Evolutionary conservation across 257 asterid species (phyloP), one percentile per base, ranked within the genome.

Genomic region (Nicotiana otophora): DNA sequence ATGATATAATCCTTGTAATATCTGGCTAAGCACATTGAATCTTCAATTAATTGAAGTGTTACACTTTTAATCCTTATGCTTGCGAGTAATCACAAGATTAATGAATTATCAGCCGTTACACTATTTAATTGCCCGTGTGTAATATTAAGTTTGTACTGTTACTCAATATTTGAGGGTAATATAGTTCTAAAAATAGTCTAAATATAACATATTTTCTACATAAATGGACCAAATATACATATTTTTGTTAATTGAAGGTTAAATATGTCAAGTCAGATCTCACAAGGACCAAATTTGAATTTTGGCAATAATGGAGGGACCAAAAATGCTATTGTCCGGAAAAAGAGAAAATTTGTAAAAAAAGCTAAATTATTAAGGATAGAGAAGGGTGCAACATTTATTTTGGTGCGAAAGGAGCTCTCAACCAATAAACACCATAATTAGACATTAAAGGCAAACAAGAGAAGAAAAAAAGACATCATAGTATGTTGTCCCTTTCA

Each of bases 321-420:
- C 14, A 72, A 72, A 68, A 23, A 72, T 46, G 39, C 36, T 6
- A 46, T 72, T 72, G 14, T 72, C n/a, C 34, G 20, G 23, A 70
- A 14, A 39, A 9, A 16, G 16, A 14, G 1, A 5, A 2, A 39
- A 3, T 36, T 0, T 60, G 23, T 78, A 34, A 46, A 20, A 34
- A 79, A 61, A 14, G 10, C 15, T n/a, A 34, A 58, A 78, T 0
- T 33, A 57, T 11, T 39, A 42, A 55, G 12, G 16, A 62, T n/a
- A 39, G 28, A 39, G 55, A 79, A 79, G 61, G 74, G 82, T 61
- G 55, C 70, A 66, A 81, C 77, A 81, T 68, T 63, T 28, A 81
- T 81, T 81, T 46, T 66, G 78, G 83, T 64, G 78, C 78, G 17
- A 53, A 81, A 51, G 31, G 28, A 64, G 30, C 83, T 81, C 83